Base-by-base conservation (phyloP, 306 rosid genomes). In the Herpetospermum pedunculosum region DNA sequence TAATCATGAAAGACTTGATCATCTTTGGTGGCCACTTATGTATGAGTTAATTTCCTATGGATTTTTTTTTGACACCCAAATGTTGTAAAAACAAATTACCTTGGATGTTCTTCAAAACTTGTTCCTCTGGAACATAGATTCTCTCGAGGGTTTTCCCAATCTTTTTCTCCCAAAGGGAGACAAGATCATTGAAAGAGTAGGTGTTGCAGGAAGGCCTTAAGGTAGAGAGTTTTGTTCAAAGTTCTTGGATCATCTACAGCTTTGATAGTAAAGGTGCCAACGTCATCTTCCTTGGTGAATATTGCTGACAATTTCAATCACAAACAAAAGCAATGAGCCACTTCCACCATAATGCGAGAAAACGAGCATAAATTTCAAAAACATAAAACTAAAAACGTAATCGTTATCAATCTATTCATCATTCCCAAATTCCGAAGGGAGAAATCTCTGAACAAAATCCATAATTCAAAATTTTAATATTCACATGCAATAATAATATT, bases 201-300 rank as follows among this genome's bases (percentile, higher is more conserved):
- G 4, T 54, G 34, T 54, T 54, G 4, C 34, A 32, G 25, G 34
- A 4, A 54, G 62, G 62, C 34, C 62, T 54, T 54, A 25, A 54
- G 10, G 18, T 54, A 54, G 1, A 54, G 34, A 5, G 8, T 54
- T 26, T 54, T 54, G 62, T 54, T 54, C 34, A 54, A 54, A 25
- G 62, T 54, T 54, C 62, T 54, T 54, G 62, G 62, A 54, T 54
- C 62, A 25, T 54, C 62, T 34, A 54, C 62, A 23, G 62, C 62
- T 54, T 25, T 54, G 18, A 54, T 54, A 9, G 62, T 54, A 5
- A 25, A 54, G 7, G 16, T 12, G 0, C 18, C 62, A 25, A 54
- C 12, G 34, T 54, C 62, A 10, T 54, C 62, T 54, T 54, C 62
- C 18, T 54, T 54, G 34, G 25, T 54, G 62, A 54, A 54, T 11